Percentiles rank a stretch among this genome's conserved stretches.
phyloP scores from a whole-genome alignment of 495 filamentous ascomycete genomes.

The Hyaloscypha bicolor region DNA sequence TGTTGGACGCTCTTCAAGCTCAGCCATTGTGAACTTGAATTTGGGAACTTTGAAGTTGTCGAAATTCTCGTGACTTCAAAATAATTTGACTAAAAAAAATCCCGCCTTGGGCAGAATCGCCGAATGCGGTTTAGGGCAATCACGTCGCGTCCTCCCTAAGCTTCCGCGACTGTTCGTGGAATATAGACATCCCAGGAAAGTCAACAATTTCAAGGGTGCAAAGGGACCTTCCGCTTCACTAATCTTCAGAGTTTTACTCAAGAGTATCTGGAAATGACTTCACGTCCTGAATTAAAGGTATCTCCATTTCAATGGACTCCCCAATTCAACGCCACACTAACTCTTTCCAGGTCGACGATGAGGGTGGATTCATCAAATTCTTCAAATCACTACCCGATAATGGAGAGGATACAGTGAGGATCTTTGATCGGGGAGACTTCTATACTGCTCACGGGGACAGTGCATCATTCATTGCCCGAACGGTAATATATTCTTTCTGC shows the following conservation, averaged over 20 bases:
- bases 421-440: constrained; percentile 94
- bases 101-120: constrained; percentile 20
- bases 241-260: neutral
- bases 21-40: constrained; percentile 26
- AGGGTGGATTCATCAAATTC: constrained; percentile 92
- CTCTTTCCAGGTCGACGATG: constrained; percentile 78
- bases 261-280: constrained; percentile 65
- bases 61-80: constrained; percentile 1
- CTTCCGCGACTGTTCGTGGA: constrained; percentile 16
- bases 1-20: constrained; percentile 29
- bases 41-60: neutral
- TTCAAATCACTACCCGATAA: constrained; percentile 77
- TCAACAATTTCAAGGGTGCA: neutral
- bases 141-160: constrained; percentile 12
- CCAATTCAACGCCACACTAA: constrained; percentile 22
- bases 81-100: neutral
- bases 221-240: neutral
- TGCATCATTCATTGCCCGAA: constrained; percentile 91
- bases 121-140: constrained; percentile 6
- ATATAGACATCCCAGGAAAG: neutral
- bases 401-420: constrained; percentile 73
- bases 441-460: constrained; percentile 92
- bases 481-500: constrained; percentile 46
- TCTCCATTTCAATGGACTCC: constrained; percentile 32
- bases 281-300: constrained; percentile 78